These are phyloP conservation scores for Paramecium sonneborni DNA, from an alignment of 73 alveolate genomes.

Conservation along the genomic window DNA sequence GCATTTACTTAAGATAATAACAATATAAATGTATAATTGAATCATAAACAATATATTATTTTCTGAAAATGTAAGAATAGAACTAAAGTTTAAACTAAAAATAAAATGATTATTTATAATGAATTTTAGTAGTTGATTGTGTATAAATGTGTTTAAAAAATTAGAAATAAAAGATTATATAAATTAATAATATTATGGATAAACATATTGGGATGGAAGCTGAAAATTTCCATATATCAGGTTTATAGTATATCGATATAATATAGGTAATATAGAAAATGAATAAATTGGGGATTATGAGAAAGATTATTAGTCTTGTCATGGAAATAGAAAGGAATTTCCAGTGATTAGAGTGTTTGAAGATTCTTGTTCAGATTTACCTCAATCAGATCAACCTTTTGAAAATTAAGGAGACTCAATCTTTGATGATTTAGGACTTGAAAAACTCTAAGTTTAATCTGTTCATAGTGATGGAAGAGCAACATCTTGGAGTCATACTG, in stretches of 20 bases:
- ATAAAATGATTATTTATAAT: background rate
- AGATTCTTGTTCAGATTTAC: constrained; percentile 4
- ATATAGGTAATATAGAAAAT: background rate
- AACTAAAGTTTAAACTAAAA: background rate
- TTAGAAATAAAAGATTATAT: background rate
- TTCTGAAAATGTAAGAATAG: background rate
- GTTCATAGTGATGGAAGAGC: constrained; percentile 20
- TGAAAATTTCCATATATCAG: background rate
- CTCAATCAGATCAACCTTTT: background rate
- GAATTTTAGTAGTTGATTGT: background rate
- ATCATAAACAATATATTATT: too few relatives aligned
- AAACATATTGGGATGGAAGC: background rate
- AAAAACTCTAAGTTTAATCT: background rate
- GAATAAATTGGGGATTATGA: background rate
- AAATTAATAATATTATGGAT: background rate
- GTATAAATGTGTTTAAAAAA: background rate
- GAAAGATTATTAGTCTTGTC: background rate
- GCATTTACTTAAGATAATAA: too few relatives aligned
- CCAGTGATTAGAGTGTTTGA: background rate
- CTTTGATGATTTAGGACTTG: background rate
- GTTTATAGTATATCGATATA: background rate
- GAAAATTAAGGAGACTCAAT: background rate
- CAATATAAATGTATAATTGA: too few relatives aligned
- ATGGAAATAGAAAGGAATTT: background rate
- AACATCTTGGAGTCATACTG: constrained; percentile 23